Conservation (phyloP, 805 yeast species). For the Ogataea allantospora region DNA sequence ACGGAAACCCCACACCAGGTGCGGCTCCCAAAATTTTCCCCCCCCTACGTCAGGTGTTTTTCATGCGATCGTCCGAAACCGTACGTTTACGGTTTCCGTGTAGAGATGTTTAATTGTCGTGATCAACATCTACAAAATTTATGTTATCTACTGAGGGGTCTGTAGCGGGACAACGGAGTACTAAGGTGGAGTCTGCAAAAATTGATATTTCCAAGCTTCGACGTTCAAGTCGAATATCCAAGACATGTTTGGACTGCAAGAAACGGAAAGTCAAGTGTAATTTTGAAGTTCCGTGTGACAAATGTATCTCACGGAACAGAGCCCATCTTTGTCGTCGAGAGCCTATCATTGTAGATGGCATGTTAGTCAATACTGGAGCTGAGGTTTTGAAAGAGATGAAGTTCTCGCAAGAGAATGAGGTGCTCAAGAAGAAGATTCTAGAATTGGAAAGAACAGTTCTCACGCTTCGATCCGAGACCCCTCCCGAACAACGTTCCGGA, state of each 20-base stretch:
- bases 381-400: conserved; percentile 21
- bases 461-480: conserved; percentile 4
- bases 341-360: conserved; percentile 35
- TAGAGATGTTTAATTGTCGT: conserved; percentile 2
- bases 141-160: conserved; percentile 3
- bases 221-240: conserved; percentile 35
- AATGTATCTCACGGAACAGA: conserved; percentile 36
- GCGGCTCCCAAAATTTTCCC: not conserved
- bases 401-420: conserved; percentile 30
- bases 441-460: conserved; percentile 27
- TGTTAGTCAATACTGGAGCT: conserved; percentile 27
- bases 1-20: no score
- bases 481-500: not conserved
- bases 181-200: not conserved
- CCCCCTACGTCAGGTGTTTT: not conserved
- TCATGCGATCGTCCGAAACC: conserved; percentile 11
- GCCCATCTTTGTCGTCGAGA: conserved; percentile 35
- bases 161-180: conserved; percentile 3
- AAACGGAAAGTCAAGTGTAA: conserved; percentile 49
- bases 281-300: conserved; percentile 45
- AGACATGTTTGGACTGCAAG: conserved; percentile 47
- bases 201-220: conserved; percentile 22
- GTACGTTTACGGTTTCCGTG: conserved; percentile 1
- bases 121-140: not conserved
- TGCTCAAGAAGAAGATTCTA: conserved; percentile 25